Evolutionary conservation across 1,139 yeast genomes (phyloP).

Genomic region (Blastobotrys serpentis): DNA sequence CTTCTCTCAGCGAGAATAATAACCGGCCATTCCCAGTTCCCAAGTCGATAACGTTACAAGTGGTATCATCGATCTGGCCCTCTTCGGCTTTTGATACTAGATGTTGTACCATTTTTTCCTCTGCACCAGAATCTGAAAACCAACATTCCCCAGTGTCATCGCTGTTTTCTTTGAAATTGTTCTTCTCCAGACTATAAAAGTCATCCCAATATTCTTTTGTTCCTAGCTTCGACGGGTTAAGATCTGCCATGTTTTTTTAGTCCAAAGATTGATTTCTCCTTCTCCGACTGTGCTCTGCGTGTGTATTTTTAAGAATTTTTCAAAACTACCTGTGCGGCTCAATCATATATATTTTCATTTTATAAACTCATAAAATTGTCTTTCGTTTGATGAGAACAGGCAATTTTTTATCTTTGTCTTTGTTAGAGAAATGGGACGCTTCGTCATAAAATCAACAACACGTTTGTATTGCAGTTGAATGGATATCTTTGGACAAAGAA

Average conservation of each 20-base stretch:
- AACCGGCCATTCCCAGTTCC: constrained; percentile 98
- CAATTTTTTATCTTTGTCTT: too few species aligned
- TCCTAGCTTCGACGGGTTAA: constrained; percentile 31
- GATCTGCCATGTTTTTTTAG: constrained; percentile 16
- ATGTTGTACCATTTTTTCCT: constrained; percentile 71
- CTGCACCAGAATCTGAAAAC: constrained; percentile 94
- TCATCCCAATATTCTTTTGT: constrained; percentile 63
- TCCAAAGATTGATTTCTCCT: too few species aligned
- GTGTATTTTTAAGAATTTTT: too few species aligned
- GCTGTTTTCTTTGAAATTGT: constrained; percentile 67
- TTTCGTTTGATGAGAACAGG: too few species aligned
- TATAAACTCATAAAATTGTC: too few species aligned
- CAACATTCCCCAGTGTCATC: constrained; percentile 93
- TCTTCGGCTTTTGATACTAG: constrained; percentile 45
- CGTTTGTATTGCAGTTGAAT: too few species aligned
- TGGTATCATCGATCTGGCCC: constrained; percentile 23
- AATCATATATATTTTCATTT: not conserved
- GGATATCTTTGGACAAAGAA: too few species aligned
- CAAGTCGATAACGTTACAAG: constrained; percentile 60
- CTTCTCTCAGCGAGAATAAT: constrained; percentile 67
- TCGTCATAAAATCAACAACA: too few species aligned
- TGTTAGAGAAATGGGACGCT: too few species aligned
- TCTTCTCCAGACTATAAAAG: constrained; percentile 70
- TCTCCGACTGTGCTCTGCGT: too few species aligned
- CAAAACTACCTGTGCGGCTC: too few species aligned